These are phyloP conservation scores for Ophiocordyceps sinensis DNA, from an alignment of 2,329 filamentous ascomycete species.

Conservation along the genomic window DNA sequence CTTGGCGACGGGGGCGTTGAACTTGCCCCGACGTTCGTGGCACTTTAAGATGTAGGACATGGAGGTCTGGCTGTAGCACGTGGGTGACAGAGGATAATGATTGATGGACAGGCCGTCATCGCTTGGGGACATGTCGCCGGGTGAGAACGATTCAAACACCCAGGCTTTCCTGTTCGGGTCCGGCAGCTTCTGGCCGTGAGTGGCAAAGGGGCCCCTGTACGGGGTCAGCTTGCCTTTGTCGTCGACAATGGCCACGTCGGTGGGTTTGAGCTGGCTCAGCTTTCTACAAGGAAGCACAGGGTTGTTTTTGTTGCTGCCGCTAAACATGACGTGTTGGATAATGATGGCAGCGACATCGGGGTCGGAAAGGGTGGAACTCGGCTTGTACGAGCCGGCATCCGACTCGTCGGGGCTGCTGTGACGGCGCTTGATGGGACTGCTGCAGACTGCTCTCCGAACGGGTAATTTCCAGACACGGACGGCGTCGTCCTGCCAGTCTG, in stretches of 20 bases:
- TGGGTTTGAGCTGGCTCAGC: conserved; percentile 13
- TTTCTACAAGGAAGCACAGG: conserved; percentile 11
- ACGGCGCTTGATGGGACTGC: conserved; percentile 20
- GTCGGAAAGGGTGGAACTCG: conserved; percentile 11
- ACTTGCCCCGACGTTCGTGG: conserved; percentile 65
- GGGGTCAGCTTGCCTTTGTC: conserved; percentile 47
- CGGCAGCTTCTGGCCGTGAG: conserved; percentile 6
- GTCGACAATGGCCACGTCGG: conserved; percentile 39
- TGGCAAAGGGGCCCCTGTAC: conserved; percentile 48
- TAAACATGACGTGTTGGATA: conserved; percentile 22
- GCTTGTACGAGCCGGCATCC: conserved; percentile 1
- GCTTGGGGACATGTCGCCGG: neutral
- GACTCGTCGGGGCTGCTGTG: conserved; percentile 8
- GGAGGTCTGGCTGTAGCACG: conserved; percentile 49
- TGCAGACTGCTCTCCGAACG: conserved; percentile 15
- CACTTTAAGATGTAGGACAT: conserved; percentile 79
- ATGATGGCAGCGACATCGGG: conserved; percentile 15
- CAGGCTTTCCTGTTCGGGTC: conserved; percentile 12
- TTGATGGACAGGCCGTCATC: conserved; percentile 9
- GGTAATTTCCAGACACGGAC: conserved; percentile 79
- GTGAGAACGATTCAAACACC: conserved; percentile 9
- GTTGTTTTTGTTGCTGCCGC: conserved; percentile 12
- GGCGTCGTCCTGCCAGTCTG: conserved; percentile 62
- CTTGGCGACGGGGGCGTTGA: conserved; percentile 51
- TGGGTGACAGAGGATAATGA: conserved; percentile 43